phyloP scores from a whole-genome alignment of 1,284 basidiomycete species.

The Trametes pubescens region DNA sequence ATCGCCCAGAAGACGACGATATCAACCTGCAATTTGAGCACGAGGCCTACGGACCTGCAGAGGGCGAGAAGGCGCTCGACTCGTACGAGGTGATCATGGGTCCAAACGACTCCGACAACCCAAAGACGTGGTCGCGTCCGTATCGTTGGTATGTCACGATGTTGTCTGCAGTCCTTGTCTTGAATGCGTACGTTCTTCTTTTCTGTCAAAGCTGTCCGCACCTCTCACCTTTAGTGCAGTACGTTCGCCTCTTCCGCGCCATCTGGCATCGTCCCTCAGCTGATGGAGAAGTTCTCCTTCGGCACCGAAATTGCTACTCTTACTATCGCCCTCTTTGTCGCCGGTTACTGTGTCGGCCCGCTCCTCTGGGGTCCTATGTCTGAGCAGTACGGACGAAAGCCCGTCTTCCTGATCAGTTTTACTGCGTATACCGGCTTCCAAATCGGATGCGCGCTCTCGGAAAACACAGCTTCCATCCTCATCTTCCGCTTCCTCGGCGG shows the following conservation, averaged over 20 bases:
- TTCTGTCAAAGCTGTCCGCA: background rate
- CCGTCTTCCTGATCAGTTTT: conserved; percentile 65
- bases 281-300: conserved; percentile 63
- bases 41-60: conserved; percentile 37
- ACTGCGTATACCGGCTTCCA: conserved; percentile 56
- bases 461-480: conserved; percentile 65
- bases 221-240: conserved; percentile 40
- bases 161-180: conserved; percentile 66
- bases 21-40: conserved; percentile 38
- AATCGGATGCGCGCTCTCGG: conserved; percentile 66
- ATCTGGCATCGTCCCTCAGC: conserved; percentile 52
- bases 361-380: conserved; percentile 69
- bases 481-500: conserved; percentile 74
- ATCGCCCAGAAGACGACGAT: conserved; percentile 43
- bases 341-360: conserved; percentile 60
- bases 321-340: conserved; percentile 53
- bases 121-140: conserved; percentile 66
- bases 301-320: conserved; percentile 54
- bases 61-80: conserved; percentile 42
- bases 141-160: conserved; percentile 74
- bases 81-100: conserved; percentile 50
- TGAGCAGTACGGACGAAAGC: conserved; percentile 68
- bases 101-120: conserved; percentile 51
- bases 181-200: conserved; percentile 62
- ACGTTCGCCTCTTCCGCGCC: conserved; percentile 72